Percentiles rank a stretch among this genome's conserved stretches.
Evolutionary conservation across 2,329 filamentous ascomycete species (phyloP).

Genomic region (Sphaerulina musiva): DNA sequence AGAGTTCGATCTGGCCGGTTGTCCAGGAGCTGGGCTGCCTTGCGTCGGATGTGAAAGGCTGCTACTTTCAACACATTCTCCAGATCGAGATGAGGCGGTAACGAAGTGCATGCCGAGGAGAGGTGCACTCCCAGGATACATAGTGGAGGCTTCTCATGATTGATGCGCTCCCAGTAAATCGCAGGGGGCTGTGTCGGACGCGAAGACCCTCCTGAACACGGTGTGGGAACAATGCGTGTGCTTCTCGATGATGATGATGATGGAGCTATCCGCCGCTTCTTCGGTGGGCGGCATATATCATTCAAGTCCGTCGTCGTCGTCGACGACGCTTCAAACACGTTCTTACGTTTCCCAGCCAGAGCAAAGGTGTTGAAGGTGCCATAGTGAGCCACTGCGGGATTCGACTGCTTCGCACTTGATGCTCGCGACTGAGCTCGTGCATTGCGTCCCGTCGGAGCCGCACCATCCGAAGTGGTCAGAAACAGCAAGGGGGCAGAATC

Average conservation of each 20-base stretch:
- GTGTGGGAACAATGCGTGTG: background rate
- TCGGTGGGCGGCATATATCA: background rate
- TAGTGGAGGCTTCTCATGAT: background rate
- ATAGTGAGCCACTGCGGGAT: constrained; percentile 6
- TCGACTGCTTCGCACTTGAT: constrained; percentile 1
- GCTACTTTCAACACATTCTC: constrained; percentile 13
- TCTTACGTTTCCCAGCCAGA: background rate
- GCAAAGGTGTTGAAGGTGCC: constrained; percentile 7
- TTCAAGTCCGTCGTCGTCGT: background rate
- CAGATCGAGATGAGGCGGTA: constrained; percentile 10
- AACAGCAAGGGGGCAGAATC: constrained; percentile 5
- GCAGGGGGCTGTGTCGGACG: background rate
- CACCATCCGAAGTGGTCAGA: constrained; percentile 6
- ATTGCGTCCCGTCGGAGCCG: constrained; percentile 11
- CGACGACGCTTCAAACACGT: background rate
- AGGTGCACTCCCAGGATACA: constrained; percentile 6
- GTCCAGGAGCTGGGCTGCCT: constrained; percentile 11
- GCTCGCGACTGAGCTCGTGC: constrained; percentile 10
- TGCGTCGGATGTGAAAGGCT: constrained; percentile 14
- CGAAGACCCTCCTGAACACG: background rate
- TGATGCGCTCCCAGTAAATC: background rate
- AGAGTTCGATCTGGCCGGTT: constrained; percentile 7
- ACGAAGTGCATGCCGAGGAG: background rate
- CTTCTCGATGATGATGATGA: background rate
- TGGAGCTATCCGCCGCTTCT: background rate